phyloP scores from a whole-genome alignment of 1,139 yeast genomes.

The Debaryomyces sp. region DNA sequence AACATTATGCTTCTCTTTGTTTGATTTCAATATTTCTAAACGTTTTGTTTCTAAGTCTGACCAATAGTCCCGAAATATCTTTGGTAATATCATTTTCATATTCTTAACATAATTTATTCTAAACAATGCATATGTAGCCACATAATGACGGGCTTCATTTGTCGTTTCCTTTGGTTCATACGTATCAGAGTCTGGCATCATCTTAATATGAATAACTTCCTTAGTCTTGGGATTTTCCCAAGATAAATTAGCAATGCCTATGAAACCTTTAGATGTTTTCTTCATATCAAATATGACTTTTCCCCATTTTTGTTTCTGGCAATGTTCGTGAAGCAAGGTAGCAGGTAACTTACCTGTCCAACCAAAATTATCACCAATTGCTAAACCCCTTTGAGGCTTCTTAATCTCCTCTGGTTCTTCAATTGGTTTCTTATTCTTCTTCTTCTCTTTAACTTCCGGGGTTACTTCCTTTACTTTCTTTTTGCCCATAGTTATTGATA shows the following conservation, averaged over 20 bases:
- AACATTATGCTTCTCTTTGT: conserved; percentile 49
- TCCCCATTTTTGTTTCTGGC: conserved; percentile 90
- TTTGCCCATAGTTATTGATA: conserved; percentile 12
- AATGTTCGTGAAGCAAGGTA: conserved; percentile 80
- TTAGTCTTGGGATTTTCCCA: conserved; percentile 84
- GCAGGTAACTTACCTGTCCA: conserved; percentile 98
- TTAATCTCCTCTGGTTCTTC: conserved; percentile 18
- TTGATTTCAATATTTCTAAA: conserved; percentile 42
- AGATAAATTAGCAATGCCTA: conserved; percentile 61
- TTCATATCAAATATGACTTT: conserved; percentile 78
- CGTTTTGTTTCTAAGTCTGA: conserved; percentile 64
- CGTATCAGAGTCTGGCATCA: conserved; percentile 59
- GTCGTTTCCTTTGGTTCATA: conserved; percentile 74
- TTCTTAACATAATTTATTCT: conserved; percentile 80
- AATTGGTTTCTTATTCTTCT: conserved; percentile 9
- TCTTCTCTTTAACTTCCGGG: conserved; percentile 11
- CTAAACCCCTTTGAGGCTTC: conserved; percentile 47
- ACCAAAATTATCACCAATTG: conserved; percentile 51
- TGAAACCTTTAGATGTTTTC: conserved; percentile 53
- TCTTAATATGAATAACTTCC: conserved; percentile 59
- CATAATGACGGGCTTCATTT: conserved; percentile 85
- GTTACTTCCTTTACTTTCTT: conserved; percentile 11
- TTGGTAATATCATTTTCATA: conserved; percentile 84
- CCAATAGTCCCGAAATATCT: conserved; percentile 82
- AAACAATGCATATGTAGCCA: conserved; percentile 86